These are phyloP conservation scores for Phallus indusiatus DNA, from an alignment of 768 basidiomycete genomes.

Conservation along the genomic window DNA sequence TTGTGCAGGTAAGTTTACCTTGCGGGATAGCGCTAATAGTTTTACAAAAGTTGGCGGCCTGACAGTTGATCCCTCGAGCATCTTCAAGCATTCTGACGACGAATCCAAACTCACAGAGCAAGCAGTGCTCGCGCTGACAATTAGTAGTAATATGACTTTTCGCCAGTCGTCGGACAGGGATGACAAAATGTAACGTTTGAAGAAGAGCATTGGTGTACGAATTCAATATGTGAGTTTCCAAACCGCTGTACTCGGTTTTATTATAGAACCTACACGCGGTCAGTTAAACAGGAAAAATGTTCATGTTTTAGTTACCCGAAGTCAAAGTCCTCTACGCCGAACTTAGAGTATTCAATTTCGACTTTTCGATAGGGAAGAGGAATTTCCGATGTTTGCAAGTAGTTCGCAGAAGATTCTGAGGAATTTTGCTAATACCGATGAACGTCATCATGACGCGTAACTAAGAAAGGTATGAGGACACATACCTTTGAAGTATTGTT, in stretches of 20 bases:
- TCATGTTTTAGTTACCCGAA: conserved; percentile 56
- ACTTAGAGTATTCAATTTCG: conserved; percentile 97
- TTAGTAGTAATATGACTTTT: conserved; percentile 87
- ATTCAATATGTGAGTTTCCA: conserved; percentile 95
- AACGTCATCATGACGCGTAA: neutral
- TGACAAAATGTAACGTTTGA: conserved; percentile 81
- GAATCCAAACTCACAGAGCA: conserved; percentile 93
- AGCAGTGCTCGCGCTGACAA: conserved; percentile 85
- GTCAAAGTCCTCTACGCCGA: conserved; percentile 98
- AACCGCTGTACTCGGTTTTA: conserved; percentile 77
- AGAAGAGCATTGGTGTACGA: conserved; percentile 91
- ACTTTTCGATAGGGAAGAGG: conserved; percentile 83
- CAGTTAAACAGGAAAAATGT: neutral
- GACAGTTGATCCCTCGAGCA: conserved; percentile 88
- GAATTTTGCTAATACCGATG: neutral
- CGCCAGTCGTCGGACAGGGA: conserved; percentile 70
- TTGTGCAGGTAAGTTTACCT: conserved; percentile 34
- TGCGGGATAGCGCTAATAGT: conserved; percentile 84
- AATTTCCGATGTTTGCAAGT: conserved; percentile 48
- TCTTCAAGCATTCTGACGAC: conserved; percentile 93
- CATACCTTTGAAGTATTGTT: conserved; percentile 37
- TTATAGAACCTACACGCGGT: conserved; percentile 71
- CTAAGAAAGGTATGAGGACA: neutral
- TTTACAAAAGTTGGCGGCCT: conserved; percentile 94
- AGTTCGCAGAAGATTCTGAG: conserved; percentile 40